These are phyloP conservation scores for Cystobasidiaceae sp. DNA, from an alignment of 1,284 basidiomycete species.

Conservation along the genomic window DNA sequence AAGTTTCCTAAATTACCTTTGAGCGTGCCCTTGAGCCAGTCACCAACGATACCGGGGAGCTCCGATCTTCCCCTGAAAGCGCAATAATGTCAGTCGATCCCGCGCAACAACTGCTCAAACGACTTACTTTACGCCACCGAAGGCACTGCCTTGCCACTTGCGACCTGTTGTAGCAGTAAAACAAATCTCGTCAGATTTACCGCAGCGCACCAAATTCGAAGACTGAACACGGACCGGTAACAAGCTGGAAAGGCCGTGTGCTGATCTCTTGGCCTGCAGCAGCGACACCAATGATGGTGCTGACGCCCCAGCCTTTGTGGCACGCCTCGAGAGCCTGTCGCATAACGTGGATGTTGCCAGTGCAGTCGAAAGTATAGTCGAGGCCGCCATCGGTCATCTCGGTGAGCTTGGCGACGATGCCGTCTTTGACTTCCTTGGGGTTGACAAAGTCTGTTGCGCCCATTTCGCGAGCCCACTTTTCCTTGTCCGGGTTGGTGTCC, in stretches of 20 bases:
- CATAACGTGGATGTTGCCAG: conserved; percentile 95
- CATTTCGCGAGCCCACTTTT: conserved; percentile 84
- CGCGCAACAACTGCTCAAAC: too few relatives aligned
- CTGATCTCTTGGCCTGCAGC: conserved; percentile 89
- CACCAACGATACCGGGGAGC: conserved; percentile 41
- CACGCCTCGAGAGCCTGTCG: conserved; percentile 90
- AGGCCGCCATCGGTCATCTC: conserved; percentile 94
- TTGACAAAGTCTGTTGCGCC: conserved; percentile 97
- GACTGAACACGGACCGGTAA: too few relatives aligned
- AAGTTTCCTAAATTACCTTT: too few relatives aligned
- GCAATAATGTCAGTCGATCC: too few relatives aligned
- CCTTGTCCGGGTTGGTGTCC: conserved; percentile 81
- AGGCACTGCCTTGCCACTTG: conserved; percentile 91
- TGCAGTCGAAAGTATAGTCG: conserved; percentile 96
- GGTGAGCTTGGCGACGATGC: conserved; percentile 81
- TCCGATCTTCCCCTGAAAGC: conserved; percentile 54
- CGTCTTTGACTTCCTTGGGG: conserved; percentile 66
- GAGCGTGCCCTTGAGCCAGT: conserved; percentile 38
- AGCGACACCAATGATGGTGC: conserved; percentile 72
- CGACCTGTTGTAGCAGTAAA: too few relatives aligned
- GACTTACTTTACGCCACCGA: conserved; percentile 96
- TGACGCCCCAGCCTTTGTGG: conserved; percentile 99
- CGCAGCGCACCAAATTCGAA: too few relatives aligned
- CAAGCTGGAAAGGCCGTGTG: conserved; percentile 77
- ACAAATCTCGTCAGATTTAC: too few relatives aligned